Evolutionary conservation across 805 yeast species (phyloP), one percentile per base, ranked within the genome.

Genomic region (Kurtzmaniella cleridarum): DNA sequence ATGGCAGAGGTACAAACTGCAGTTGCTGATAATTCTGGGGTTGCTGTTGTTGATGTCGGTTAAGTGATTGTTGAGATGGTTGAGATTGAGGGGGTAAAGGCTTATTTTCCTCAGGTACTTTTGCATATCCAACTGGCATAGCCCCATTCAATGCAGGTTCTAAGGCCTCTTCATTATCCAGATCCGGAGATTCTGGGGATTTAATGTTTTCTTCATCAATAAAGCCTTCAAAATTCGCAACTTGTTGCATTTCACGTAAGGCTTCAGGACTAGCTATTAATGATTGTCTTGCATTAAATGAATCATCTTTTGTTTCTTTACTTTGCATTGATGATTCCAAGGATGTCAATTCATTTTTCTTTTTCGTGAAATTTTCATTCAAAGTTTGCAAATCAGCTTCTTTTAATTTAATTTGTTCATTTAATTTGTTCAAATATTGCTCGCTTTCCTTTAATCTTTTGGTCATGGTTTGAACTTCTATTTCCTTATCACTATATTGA

Each of bases 171-270:
- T 20, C 24, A 5, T 20, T 20, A 8, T 20, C 24, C 24, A 20
- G 24, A 5, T 20, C 24, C 24, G 24, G 24, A 5, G 24, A 20
- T 20, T 20, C 24, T 20, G 8, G 24, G 8, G 24, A 20, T 8
- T 13, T 30, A 7, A 35, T 32, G 3, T 24, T 17, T 13, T 61
- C 64, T 9, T 58, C 66, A 39, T 62, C 60, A 39, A 63, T 48
- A 3, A 44, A 42, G 18, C 65, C 69, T 6, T 69, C 70, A 42
- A 62, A 66, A 26, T 56, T 42, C 1, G 68, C 70, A 33, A 66
- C 60, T 40, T 62, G 62, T 3, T 66, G 49, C 24, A 62, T 55
- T 41, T 65, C 71, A n/a, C 58, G 54, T 36, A 66, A 51, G 30
- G 56, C 62, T 24, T 54, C n/a, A 5, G 39, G 39, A 17, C 39